A percentile compares a stretch with the other conserved stretches of the same genome.
These are phyloP conservation scores for Penicillium psychrosexuale DNA, from an alignment of 2,329 filamentous ascomycete species.

Conservation along the genomic window DNA sequence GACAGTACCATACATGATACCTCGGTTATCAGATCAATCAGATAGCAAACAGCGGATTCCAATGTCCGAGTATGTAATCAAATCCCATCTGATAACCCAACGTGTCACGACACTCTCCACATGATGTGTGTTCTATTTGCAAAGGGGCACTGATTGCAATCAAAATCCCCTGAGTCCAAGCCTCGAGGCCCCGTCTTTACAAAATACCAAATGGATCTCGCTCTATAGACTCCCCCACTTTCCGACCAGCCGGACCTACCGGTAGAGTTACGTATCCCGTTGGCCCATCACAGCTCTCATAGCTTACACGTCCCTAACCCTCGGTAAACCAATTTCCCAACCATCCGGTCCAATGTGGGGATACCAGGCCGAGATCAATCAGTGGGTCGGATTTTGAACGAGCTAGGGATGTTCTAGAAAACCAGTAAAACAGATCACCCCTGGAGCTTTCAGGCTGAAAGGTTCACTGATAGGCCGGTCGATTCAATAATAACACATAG, in stretches of 20 bases:
- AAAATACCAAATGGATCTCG: neutral
- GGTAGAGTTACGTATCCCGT: neutral
- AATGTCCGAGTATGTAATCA: neutral
- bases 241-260: slow-evolving; percentile 3
- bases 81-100: slow-evolving; percentile 8
- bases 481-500: neutral
- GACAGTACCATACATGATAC: neutral
- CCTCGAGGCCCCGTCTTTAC: neutral
- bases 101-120: neutral
- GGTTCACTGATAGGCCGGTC: neutral
- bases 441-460: neutral
- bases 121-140: neutral
- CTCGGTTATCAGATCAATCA: slow-evolving; percentile 15
- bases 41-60: neutral
- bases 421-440: neutral
- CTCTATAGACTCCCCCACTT: slow-evolving; percentile 9
- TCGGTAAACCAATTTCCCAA: slow-evolving; percentile 4
- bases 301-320: neutral
- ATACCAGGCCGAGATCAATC: slow-evolving; percentile 3
- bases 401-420: slow-evolving; percentile 6
- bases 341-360: slow-evolving; percentile 1
- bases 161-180: neutral
- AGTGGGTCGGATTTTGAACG: neutral
- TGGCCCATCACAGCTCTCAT: neutral
- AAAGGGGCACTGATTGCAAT: neutral